These are phyloP conservation scores for Elasticomyces elasticus DNA, from an alignment of 495 filamentous ascomycete species.

Conservation along the genomic window DNA sequence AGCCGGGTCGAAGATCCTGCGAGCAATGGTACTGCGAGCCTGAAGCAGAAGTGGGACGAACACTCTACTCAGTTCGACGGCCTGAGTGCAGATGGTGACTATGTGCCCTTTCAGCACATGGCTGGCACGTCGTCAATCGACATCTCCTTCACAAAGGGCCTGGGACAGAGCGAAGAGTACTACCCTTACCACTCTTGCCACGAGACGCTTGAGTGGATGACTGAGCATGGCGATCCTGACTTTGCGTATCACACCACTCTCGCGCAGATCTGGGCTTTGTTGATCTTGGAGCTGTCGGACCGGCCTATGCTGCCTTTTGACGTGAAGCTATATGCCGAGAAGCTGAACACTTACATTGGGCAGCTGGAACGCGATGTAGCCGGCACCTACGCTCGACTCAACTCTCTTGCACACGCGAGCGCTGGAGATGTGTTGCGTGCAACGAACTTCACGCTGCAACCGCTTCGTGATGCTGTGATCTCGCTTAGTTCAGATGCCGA, in stretches of 20 bases:
- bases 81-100: conserved; percentile 76
- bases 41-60: conserved; percentile 68
- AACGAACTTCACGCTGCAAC: conserved; percentile 33
- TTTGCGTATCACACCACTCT: conserved; percentile 75
- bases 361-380: conserved; percentile 44
- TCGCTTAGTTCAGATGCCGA: conserved; percentile 53
- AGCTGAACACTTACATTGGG: conserved; percentile 49
- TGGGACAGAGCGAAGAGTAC: background rate
- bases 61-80: conserved; percentile 48
- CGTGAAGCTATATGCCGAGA: conserved; percentile 61
- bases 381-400: conserved; percentile 44
- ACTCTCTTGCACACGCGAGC: conserved; percentile 36
- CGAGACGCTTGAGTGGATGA: conserved; percentile 84
- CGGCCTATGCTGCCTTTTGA: conserved; percentile 74
- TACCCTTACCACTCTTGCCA: conserved; percentile 79
- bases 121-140: conserved; percentile 87
- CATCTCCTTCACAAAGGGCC: conserved; percentile 52
- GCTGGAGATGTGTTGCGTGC: conserved; percentile 28
- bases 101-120: conserved; percentile 84
- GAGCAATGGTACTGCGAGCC: conserved; percentile 49
- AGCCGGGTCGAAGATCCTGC: conserved; percentile 62
- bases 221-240: conserved; percentile 62
- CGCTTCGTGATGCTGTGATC: conserved; percentile 49
- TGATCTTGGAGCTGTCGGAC: conserved; percentile 80
- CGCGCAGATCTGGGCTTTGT: conserved; percentile 66